phyloP scores from a whole-genome alignment of 2,329 filamentous ascomycete genomes.

The Ophiostoma ulmi region DNA sequence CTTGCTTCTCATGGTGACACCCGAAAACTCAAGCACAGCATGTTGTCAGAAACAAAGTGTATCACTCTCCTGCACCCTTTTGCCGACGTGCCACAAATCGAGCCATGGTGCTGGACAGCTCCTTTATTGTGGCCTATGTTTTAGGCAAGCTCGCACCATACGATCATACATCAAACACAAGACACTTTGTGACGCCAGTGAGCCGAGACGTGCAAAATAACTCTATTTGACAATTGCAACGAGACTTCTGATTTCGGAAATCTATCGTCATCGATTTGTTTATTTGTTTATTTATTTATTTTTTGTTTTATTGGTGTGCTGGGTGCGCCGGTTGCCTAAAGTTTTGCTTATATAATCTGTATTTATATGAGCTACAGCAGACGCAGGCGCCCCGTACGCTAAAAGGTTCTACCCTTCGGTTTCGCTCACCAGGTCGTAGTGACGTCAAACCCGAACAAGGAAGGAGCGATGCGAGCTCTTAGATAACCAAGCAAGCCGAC shows the following conservation, averaged over 20 bases:
- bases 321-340: neutral
- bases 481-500: neutral
- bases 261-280: neutral
- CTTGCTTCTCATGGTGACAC: neutral
- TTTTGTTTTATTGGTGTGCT: neutral
- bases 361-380: neutral
- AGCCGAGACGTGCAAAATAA: neutral
- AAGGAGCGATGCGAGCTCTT: neutral
- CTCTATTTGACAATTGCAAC: too few species aligned
- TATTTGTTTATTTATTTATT: neutral
- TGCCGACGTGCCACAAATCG: neutral
- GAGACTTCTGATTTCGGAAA: neutral
- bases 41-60: neutral
- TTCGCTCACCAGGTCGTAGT: neutral
- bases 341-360: neutral
- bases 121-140: neutral
- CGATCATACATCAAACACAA: neutral
- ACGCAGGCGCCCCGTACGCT: neutral
- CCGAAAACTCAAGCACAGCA: neutral
- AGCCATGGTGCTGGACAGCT: neutral
- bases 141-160: neutral
- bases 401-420: neutral
- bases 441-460: conserved; percentile 11
- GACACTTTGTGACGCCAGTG: neutral
- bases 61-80: neutral